These are phyloP conservation scores for Protea cynaroides DNA, from an alignment of 164 flowering plant genomes.

Conservation along the genomic window DNA sequence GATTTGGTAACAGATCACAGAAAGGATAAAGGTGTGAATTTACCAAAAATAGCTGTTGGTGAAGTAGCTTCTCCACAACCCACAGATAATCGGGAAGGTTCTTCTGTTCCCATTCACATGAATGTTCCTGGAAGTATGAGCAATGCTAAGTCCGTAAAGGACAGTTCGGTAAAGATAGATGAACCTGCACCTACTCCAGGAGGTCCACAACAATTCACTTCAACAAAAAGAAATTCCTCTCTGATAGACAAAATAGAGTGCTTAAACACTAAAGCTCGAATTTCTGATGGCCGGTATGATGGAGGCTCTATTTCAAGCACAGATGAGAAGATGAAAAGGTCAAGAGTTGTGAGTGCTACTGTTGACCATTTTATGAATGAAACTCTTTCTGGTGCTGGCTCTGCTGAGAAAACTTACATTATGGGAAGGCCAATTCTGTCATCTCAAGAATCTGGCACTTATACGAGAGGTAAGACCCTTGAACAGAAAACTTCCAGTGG, in stretches of 20 bases:
- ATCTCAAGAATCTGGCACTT: conserved; percentile 16
- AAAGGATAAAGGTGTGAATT: conserved; percentile 29
- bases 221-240: conserved; percentile 41
- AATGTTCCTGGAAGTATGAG: conserved; percentile 24
- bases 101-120: conserved; percentile 18
- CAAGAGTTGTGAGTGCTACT: conserved; percentile 22
- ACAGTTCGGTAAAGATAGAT: conserved; percentile 21
- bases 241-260: conserved; percentile 75
- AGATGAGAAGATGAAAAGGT: conserved; percentile 34
- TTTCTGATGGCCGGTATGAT: conserved; percentile 48
- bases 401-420: conserved; percentile 25
- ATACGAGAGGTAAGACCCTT: conserved; percentile 25
- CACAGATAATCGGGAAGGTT: background rate
- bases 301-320: conserved; percentile 18
- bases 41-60: conserved; percentile 19
- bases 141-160: conserved; percentile 27
- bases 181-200: conserved; percentile 14
- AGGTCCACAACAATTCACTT: conserved; percentile 13
- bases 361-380: conserved; percentile 18
- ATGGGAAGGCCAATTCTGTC: conserved; percentile 16
- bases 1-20: conserved; percentile 35
- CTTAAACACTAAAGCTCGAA: conserved; percentile 67
- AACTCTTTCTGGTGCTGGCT: conserved; percentile 15
- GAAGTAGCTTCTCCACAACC: conserved; percentile 27
- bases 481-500: conserved; percentile 24